Conservation (phyloP, 2,329 filamentous ascomycete species). For the Fusarium xyrophilum region DNA sequence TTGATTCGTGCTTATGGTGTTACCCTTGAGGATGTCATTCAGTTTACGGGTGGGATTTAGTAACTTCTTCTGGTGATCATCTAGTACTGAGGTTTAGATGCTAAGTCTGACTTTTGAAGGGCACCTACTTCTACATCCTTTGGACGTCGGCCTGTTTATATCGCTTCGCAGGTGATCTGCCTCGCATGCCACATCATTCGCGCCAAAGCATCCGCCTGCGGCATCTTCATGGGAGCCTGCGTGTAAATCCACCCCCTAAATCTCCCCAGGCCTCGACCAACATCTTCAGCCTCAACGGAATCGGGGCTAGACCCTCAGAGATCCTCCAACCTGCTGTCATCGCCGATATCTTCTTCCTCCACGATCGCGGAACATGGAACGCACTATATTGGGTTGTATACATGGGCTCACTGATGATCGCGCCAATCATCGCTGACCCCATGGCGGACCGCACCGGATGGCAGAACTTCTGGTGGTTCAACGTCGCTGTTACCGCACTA, state of each 20-base stretch:
- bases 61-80: background rate
- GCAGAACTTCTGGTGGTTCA: slow-evolving; percentile 14
- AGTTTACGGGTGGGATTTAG: slow-evolving; percentile 1
- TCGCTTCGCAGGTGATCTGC: slow-evolving; percentile 2
- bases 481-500: background rate
- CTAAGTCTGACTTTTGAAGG: background rate
- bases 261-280: fast-evolving
- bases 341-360: slow-evolving; percentile 31
- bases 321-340: slow-evolving; percentile 26
- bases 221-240: slow-evolving; percentile 1
- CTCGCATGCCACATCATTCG: background rate
- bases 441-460: background rate
- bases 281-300: background rate
- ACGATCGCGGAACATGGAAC: slow-evolving; percentile 30
- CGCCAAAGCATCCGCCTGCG: slow-evolving; percentile 1
- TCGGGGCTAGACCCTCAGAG: slow-evolving; percentile 20
- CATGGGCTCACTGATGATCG: slow-evolving; percentile 17
- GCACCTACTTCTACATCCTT: background rate
- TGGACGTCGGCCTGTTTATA: background rate
- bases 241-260: background rate
- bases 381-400: slow-evolving; percentile 27
- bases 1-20: background rate
- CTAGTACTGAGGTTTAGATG: fast-evolving
- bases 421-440: background rate
- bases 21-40: background rate